phyloP scores from a whole-genome alignment of 257 asterid species.

The Scutellaria galericulata region DNA sequence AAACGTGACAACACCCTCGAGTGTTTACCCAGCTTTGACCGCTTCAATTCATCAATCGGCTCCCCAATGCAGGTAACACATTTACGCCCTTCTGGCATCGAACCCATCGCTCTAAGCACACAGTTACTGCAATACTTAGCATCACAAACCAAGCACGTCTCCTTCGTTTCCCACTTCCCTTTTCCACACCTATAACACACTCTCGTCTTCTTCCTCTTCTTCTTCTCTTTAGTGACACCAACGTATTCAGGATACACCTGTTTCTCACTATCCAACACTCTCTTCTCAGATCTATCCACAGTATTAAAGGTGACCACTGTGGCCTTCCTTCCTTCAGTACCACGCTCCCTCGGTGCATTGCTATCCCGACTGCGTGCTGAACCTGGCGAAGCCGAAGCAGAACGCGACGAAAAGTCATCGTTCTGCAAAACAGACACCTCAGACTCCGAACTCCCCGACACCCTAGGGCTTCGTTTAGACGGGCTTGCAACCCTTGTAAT shows the following conservation, averaged over 20 bases:
- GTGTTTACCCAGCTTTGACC: constrained; percentile 73
- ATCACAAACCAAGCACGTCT: constrained; percentile 84
- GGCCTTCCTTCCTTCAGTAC: constrained; percentile 63
- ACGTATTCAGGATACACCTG: constrained; percentile 67
- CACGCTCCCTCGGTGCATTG: constrained; percentile 38
- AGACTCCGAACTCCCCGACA: constrained; percentile 80
- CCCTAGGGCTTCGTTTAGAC: constrained; percentile 59
- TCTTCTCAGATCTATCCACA: constrained; percentile 62
- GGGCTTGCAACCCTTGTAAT: constrained; percentile 59
- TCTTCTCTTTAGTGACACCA: constrained; percentile 63
- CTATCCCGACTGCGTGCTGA: constrained; percentile 50
- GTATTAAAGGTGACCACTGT: constrained; percentile 76
- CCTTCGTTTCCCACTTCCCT: constrained; percentile 92
- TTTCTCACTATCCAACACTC: constrained; percentile 51
- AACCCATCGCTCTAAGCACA: constrained; percentile 97
- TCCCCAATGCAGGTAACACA: constrained; percentile 91
- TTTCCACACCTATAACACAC: constrained; percentile 87
- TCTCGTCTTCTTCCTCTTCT: constrained; percentile 69
- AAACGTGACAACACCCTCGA: constrained; percentile 73
- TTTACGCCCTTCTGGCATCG: constrained; percentile 97
- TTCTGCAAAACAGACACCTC: constrained; percentile 80
- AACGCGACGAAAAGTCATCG: constrained; percentile 65
- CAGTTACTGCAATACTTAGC: constrained; percentile 84
- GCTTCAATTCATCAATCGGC: constrained; percentile 77
- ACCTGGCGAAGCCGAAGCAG: constrained; percentile 72